Evolutionary conservation across 352 stramenopile species (phyloP), one percentile per base, ranked within the genome.

Genomic region (Blastocystis sp.): DNA sequence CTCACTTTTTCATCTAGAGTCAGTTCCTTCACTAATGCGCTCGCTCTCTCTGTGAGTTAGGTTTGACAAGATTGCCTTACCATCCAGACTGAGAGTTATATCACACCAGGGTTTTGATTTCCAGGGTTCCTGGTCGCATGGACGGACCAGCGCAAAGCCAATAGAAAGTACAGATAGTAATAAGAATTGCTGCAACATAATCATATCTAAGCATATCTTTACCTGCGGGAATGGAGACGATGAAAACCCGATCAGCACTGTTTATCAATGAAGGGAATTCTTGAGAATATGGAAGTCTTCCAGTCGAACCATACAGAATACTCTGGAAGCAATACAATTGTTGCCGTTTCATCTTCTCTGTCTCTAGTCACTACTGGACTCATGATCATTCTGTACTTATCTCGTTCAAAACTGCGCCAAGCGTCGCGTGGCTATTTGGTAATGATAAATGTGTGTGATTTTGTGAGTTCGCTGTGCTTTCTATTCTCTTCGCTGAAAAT

Each of bases 1-100:
- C 82, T 90, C 56, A 93, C 93, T 89, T 97, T 93, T 66, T 96
- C 93, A 2, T 91, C 68, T 29, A 95, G 89, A 4, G 92, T 91
- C 5, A 97, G 89, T 7, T 92, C 91, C 20, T 66, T 9, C 23
- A 97, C 92, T 41, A 97, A 91, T 62, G 95, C 93, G 7, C 94
- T 87, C 5, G 97, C 91, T n/a, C 95, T 93, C 39, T 90, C 91
- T 45, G 61, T 29, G 9, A 23, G 6, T 79, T 29, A 62, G 43
- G 1, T 18, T 39, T 23, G 41, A 37, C 20, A 15, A 43, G 41
- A 59, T 41, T 20, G 6, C 4, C 11, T 18, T 11, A 79, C 68
- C 68, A 26, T 87, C 2, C 11, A 87, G 77, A 50, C n/a, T 43
- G 5, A 56, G 18, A n/a, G 5, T 47, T 15, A 50, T 45, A 82